Percentiles rank a stretch among this genome's conserved stretches.
phyloP scores from a whole-genome alignment of 31 red algal genomes.

The Asparagopsis taxiformis region DNA sequence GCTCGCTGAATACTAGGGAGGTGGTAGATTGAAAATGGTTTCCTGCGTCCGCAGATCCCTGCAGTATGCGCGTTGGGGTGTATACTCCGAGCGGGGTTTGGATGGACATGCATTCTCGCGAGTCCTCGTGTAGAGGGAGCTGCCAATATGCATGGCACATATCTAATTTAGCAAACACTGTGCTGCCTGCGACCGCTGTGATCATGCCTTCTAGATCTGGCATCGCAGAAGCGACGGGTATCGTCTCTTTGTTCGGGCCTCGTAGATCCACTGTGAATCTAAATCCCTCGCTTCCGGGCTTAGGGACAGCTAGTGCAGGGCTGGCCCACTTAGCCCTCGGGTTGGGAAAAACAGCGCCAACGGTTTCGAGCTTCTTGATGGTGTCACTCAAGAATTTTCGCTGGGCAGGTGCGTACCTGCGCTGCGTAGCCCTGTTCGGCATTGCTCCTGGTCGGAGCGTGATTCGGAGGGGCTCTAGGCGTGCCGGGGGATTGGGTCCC shows the following conservation, averaged over 20 bases:
- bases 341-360: not conserved
- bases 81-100: conserved; percentile 12
- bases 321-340: not conserved
- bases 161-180: conserved; percentile 2
- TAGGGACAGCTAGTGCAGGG: not conserved
- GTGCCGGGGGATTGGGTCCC: not conserved
- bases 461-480: not conserved
- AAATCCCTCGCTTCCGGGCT: not conserved
- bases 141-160: conserved; percentile 27
- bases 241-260: not conserved
- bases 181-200: not conserved
- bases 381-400: not conserved
- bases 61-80: conserved; percentile 9
- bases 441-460: not conserved
- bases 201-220: not conserved
- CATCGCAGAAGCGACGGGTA: not conserved
- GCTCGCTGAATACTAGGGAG: not conserved
- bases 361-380: not conserved
- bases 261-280: not conserved
- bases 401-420: not conserved
- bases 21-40: conserved; percentile 20
- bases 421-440: not conserved
- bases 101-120: conserved; percentile 12
- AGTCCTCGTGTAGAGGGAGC: conserved; percentile 3
- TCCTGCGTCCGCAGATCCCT: conserved; percentile 12